Conservation (phyloP, 1,139 yeast species). For the Debaryomyces coudertii region DNA sequence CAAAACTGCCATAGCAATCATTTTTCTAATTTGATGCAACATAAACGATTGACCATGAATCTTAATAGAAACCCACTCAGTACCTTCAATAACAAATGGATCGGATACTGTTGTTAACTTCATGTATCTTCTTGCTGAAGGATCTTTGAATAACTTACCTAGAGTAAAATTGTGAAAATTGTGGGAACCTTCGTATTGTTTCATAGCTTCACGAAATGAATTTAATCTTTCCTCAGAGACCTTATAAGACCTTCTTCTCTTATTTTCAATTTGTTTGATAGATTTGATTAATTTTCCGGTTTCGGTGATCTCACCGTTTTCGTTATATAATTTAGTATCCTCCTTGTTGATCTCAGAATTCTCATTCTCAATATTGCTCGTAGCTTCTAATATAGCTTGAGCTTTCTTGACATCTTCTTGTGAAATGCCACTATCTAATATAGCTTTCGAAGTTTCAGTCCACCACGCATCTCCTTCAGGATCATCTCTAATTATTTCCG, state of each 20-base stretch:
- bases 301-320: constrained; percentile 42
- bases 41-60: constrained; percentile 98
- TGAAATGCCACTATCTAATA: constrained; percentile 51
- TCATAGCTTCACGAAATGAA: constrained; percentile 67
- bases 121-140: constrained; percentile 84
- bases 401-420: constrained; percentile 43
- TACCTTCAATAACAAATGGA: constrained; percentile 88
- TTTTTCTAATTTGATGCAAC: constrained; percentile 97
- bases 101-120: constrained; percentile 78
- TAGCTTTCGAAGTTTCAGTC: constrained; percentile 53
- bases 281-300: constrained; percentile 52
- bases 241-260: constrained; percentile 69
- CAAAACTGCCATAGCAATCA: constrained; percentile 95
- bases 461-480: constrained; percentile 76
- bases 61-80: constrained; percentile 95
- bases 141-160: constrained; percentile 85
- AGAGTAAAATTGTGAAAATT: constrained; percentile 95
- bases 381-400: constrained; percentile 18
- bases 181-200: constrained; percentile 81
- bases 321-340: constrained; percentile 28
- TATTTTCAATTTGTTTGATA: constrained; percentile 68
- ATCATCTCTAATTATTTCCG: constrained; percentile 65
- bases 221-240: constrained; percentile 63
- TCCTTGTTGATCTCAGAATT: constrained; percentile 25
- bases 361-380: constrained; percentile 23